phyloP scores from a whole-genome alignment of 1,284 basidiomycete species.

The Dichomitus squalens region DNA sequence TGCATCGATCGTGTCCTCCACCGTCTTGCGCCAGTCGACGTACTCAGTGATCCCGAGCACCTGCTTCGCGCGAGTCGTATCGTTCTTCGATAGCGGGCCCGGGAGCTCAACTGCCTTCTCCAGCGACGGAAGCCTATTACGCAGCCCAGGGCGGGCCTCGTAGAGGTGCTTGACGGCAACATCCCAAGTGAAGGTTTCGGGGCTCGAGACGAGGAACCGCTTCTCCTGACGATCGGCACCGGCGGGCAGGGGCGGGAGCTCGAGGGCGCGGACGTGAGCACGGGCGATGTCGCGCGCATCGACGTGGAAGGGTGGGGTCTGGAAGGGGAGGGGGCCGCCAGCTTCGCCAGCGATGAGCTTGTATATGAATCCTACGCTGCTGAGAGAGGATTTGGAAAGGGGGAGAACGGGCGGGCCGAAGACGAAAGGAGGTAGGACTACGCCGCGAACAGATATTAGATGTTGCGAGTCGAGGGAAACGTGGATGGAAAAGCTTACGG shows the following conservation, averaged over 20 bases:
- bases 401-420: not conserved
- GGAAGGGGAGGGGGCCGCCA: not conserved
- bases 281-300: not conserved
- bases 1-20: slow-evolving; percentile 25
- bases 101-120: not conserved
- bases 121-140: slow-evolving; percentile 9
- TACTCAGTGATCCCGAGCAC: slow-evolving; percentile 24
- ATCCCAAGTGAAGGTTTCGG: not conserved
- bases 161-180: slow-evolving; percentile 8
- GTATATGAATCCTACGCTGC: slow-evolving; percentile 2
- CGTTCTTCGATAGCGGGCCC: slow-evolving; percentile 3
- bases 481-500: not conserved
- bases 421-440: not conserved
- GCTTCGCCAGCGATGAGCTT: slow-evolving; percentile 8
- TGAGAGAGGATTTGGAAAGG: not conserved
- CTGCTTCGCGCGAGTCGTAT: slow-evolving; percentile 20
- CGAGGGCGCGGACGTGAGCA: not conserved
- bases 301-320: not conserved
- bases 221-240: not conserved
- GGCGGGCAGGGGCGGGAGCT: not conserved
- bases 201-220: slow-evolving; percentile 26
- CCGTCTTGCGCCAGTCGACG: slow-evolving; percentile 21
- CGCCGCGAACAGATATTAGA: slow-evolving; percentile 4
- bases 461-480: not conserved
- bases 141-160: slow-evolving; percentile 25